Evolutionary conservation across 176 grass and related monocot genomes (phyloP).

Genomic region (Eremochloa ophiuroides): DNA sequence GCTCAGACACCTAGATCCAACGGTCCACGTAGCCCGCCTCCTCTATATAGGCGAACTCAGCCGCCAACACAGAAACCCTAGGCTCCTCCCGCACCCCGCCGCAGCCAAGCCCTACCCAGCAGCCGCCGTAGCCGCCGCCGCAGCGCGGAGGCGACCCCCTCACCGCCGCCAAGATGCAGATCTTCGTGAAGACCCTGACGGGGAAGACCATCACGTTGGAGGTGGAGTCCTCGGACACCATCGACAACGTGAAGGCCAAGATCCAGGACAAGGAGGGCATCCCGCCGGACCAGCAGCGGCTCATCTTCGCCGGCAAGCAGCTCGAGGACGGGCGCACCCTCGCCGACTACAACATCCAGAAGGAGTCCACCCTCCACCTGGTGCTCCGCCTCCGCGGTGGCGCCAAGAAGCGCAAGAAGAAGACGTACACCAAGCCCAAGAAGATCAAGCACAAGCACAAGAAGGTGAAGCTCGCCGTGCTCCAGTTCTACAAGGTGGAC

Average conservation of each 20-base stretch:
- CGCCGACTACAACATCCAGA: slow-evolving; percentile 96
- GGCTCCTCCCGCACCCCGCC: not conserved
- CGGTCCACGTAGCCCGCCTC: not conserved
- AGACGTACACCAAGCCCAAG: slow-evolving; percentile 85
- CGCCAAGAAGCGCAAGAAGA: slow-evolving; percentile 92
- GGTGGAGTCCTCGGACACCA: slow-evolving; percentile 88
- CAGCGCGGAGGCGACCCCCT: slow-evolving; percentile 30
- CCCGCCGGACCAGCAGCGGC: slow-evolving; percentile 79
- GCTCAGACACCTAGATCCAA: slow-evolving; percentile 39
- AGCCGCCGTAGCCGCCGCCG: slow-evolving; percentile 29
- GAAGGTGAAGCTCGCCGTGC: slow-evolving; percentile 78
- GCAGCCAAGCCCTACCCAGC: not conserved
- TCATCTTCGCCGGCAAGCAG: slow-evolving; percentile 88
- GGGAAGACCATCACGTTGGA: slow-evolving; percentile 98
- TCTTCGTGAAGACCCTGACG: slow-evolving; percentile 94
- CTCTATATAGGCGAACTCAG: slow-evolving; percentile 7
- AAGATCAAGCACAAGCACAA: slow-evolving; percentile 82
- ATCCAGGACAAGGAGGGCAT: slow-evolving; percentile 94
- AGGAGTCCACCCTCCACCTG: slow-evolving; percentile 73
- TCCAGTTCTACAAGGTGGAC: slow-evolving; percentile 81
- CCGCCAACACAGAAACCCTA: not conserved
- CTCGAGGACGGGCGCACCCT: slow-evolving; percentile 82
- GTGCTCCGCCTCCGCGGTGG: slow-evolving; percentile 74
- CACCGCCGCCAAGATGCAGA: slow-evolving; percentile 54
- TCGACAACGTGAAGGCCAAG: slow-evolving; percentile 87